phyloP scores from a whole-genome alignment of 495 filamentous ascomycete genomes.

The Neurospora sp. region DNA sequence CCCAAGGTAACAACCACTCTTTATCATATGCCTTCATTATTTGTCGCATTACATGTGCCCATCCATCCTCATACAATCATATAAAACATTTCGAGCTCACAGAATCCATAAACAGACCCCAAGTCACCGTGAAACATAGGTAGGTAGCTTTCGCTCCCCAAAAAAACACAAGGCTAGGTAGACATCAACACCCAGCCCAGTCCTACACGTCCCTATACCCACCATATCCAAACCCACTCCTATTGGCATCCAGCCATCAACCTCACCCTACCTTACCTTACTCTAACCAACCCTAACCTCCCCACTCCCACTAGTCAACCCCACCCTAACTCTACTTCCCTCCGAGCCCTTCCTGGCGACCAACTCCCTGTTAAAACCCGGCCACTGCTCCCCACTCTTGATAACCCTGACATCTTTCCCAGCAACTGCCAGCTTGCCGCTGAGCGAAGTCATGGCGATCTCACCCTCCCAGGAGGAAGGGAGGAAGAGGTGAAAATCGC shows the following conservation, averaged over 20 bases:
- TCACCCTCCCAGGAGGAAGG: constrained; percentile 34
- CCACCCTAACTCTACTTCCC: constrained; percentile 15
- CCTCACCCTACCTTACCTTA: neutral
- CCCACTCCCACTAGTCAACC: constrained; percentile 20
- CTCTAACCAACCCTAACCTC: constrained; percentile 21
- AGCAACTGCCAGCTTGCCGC: constrained; percentile 17
- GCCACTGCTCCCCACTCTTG: constrained; percentile 16
- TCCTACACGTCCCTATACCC: neutral
- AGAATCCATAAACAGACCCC: too few species aligned
- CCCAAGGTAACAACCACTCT: too few species aligned
- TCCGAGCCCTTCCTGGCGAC: constrained; percentile 28
- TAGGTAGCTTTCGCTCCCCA: too few species aligned
- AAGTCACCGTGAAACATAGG: too few species aligned
- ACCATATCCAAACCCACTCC: neutral
- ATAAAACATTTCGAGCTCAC: too few species aligned
- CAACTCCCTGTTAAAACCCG: constrained; percentile 16
- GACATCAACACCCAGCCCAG: neutral
- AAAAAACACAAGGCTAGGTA: too few species aligned
- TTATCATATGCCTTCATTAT: neutral
- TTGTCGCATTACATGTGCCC: too few species aligned
- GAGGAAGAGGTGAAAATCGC: constrained; percentile 21
- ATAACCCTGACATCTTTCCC: constrained; percentile 27
- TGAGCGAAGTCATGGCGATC: constrained; percentile 16
- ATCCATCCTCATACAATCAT: too few species aligned
- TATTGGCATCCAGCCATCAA: neutral